Evolutionary conservation across 139 green algal genomes (phyloP).

Genomic region (Coelastrella sp.): DNA sequence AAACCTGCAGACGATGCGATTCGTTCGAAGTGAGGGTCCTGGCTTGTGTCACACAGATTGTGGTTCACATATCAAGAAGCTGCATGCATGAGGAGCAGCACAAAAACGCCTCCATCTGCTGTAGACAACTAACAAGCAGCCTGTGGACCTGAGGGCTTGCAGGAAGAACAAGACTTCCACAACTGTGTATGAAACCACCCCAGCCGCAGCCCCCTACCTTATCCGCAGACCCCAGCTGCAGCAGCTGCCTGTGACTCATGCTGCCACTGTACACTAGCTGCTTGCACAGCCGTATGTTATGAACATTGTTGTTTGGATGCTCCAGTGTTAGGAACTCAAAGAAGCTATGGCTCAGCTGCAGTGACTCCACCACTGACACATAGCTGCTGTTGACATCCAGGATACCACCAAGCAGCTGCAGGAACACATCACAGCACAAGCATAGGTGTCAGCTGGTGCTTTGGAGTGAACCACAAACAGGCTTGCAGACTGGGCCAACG

Average conservation of each 20-base stretch:
- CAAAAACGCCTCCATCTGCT: too few relatives aligned
- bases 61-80: too few relatives aligned
- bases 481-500: too few relatives aligned
- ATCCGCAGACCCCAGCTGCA: conserved; percentile 58
- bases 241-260: conserved; percentile 52
- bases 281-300: conserved; percentile 92
- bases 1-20: conserved; percentile 60
- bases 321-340: conserved; percentile 91
- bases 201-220: conserved; percentile 48
- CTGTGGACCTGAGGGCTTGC: too few relatives aligned
- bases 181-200: neutral
- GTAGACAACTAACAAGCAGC: too few relatives aligned
- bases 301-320: conserved; percentile 95
- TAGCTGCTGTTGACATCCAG: conserved; percentile 68
- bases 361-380: conserved; percentile 61
- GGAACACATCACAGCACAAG: neutral
- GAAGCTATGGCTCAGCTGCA: conserved; percentile 76
- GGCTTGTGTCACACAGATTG: too few relatives aligned
- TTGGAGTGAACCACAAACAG: neutral
- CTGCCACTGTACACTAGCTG: conserved; percentile 68
- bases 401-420: conserved; percentile 69
- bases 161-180: too few relatives aligned
- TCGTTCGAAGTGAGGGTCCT: neutral
- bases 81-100: too few relatives aligned
- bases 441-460: neutral